phyloP scores from a whole-genome alignment of 2,329 filamentous ascomycete genomes.

The Botrytis fabae region DNA sequence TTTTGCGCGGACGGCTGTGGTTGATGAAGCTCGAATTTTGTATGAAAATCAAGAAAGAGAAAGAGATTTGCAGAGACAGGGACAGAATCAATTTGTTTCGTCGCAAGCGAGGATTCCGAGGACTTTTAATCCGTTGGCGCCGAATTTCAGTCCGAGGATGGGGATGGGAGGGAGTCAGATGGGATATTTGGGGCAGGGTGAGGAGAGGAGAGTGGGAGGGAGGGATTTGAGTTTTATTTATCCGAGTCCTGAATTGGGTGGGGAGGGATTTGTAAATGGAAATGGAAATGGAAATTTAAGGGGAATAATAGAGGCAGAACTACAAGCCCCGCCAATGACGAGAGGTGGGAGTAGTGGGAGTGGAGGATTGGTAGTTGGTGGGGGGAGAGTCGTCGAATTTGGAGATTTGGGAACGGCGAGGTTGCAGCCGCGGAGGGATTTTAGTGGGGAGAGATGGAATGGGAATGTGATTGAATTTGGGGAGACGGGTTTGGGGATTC shows the following conservation, averaged over 20 bases:
- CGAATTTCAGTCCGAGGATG: conserved; percentile 16
- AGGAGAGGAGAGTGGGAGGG: not conserved
- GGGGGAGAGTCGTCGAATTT: conserved; percentile 33
- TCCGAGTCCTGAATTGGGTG: not conserved
- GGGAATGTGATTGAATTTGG: not conserved
- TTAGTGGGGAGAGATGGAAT: not conserved
- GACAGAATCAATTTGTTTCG: not conserved
- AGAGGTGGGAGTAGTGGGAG: conserved; percentile 26
- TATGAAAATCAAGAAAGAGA: not conserved
- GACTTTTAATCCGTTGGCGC: not conserved
- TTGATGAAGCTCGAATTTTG: no score
- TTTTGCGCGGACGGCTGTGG: conserved; percentile 17
- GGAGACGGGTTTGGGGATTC: not conserved
- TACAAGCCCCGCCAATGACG: conserved; percentile 21
- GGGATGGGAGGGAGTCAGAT: not conserved
- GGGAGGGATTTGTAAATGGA: not conserved
- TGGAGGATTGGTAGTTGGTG: conserved; percentile 27
- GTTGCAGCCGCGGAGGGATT: not conserved
- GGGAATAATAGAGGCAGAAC: not conserved
- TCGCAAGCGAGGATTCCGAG: conserved; percentile 1
- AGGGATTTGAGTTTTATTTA: conserved; percentile 13
- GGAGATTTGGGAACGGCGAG: conserved; percentile 28
- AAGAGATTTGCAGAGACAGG: not conserved
- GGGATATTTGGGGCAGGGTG: not conserved
- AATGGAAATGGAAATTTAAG: not conserved